These are phyloP conservation scores for Lasiosphaeria hispida DNA, from an alignment of 495 filamentous ascomycete genomes.

Conservation along the genomic window DNA sequence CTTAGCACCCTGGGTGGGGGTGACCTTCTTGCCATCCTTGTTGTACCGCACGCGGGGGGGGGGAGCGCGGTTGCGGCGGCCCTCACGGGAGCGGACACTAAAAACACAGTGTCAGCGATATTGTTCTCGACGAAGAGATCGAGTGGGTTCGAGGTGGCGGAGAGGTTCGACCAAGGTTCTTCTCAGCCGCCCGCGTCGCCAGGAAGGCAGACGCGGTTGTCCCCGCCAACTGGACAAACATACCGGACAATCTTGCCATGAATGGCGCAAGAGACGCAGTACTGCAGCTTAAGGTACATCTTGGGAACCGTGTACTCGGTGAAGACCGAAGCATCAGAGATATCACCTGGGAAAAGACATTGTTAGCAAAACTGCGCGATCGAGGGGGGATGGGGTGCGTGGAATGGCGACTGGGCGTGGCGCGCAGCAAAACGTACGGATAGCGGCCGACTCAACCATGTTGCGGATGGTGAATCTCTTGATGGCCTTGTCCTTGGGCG, in stretches of 20 bases:
- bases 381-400: not conserved
- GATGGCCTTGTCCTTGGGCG: conserved; percentile 99
- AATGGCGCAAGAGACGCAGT: conserved; percentile 99
- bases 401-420: not conserved
- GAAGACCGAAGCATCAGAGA: conserved; percentile 99
- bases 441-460: conserved; percentile 99
- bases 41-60: conserved; percentile 97
- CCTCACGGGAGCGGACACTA: conserved; percentile 95
- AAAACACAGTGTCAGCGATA: conserved; percentile 37
- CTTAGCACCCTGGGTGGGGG: conserved; percentile 70
- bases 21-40: conserved; percentile 99
- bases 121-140: conserved; percentile 17
- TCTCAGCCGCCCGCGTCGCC: conserved; percentile 53
- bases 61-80: conserved; percentile 97
- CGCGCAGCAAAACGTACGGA: conserved; percentile 70
- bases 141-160: conserved; percentile 25
- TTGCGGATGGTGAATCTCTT: conserved; percentile 99
- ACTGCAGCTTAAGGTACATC: conserved; percentile 99
- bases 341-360: conserved; percentile 73
- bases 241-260: conserved; percentile 99
- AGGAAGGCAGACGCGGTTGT: conserved; percentile 32
- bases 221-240: conserved; percentile 48
- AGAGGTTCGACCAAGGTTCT: conserved; percentile 59
- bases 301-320: conserved; percentile 98
- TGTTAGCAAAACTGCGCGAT: conserved; percentile 16